A percentile compares a stretch with the other conserved stretches of the same genome.
phyloP scores from a whole-genome alignment of 768 basidiomycete genomes.

The Chalciporus sphaerocephalus region DNA sequence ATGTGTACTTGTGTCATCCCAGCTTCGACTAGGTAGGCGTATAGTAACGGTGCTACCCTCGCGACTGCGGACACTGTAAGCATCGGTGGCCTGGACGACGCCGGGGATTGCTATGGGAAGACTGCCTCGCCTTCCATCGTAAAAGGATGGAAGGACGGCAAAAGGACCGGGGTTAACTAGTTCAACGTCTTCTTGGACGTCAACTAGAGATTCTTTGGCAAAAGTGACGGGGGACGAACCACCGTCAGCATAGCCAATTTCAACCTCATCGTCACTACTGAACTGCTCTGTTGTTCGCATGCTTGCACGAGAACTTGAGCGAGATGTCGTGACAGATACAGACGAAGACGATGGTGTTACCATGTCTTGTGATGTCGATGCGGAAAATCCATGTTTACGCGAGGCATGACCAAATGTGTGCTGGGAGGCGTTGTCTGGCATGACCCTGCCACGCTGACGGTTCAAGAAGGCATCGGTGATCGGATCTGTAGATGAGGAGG shows the following conservation, averaged over 20 bases:
- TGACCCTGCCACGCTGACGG: slow-evolving; percentile 23
- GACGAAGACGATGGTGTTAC: slow-evolving; percentile 40
- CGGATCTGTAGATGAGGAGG: slow-evolving; percentile 32
- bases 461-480: slow-evolving; percentile 18
- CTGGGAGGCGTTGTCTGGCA: slow-evolving; percentile 43
- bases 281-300: slow-evolving; percentile 36
- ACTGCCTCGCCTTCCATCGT: slow-evolving; percentile 45
- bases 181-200: slow-evolving; percentile 31
- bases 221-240: slow-evolving; percentile 36
- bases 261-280: slow-evolving; percentile 47
- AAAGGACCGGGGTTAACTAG: slow-evolving; percentile 25
- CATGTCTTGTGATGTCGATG: slow-evolving; percentile 22
- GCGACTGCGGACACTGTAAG: slow-evolving; percentile 39
- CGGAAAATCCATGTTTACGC: slow-evolving; percentile 18
- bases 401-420: slow-evolving; percentile 48
- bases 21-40: slow-evolving; percentile 57
- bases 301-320: slow-evolving; percentile 31
- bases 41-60: slow-evolving; percentile 57
- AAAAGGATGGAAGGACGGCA: slow-evolving; percentile 16
- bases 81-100: slow-evolving; percentile 15
- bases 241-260: slow-evolving; percentile 37
- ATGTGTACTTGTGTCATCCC: slow-evolving; percentile 42
- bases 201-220: slow-evolving; percentile 39
- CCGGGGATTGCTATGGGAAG: slow-evolving; percentile 59
- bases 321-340: slow-evolving; percentile 38